Evolutionary conservation across 345 rosid species (phyloP), one percentile per base, ranked within the genome.

Genomic region (Melaleuca quinquenervia): DNA sequence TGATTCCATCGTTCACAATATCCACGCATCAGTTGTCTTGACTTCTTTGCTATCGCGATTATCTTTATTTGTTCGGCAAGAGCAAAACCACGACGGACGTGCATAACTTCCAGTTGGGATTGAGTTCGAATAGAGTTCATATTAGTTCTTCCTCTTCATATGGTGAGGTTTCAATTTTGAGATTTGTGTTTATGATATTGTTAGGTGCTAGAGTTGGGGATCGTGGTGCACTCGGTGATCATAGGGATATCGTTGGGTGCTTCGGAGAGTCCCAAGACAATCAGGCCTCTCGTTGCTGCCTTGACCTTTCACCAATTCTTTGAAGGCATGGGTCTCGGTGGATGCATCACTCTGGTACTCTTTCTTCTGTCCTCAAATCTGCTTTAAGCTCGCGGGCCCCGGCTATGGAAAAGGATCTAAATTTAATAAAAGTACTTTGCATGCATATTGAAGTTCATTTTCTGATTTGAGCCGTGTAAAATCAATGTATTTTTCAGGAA

Each of bases 271-370:
- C 91, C 93, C 6, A 88, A 89, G 52, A 90, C 92, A 10, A 89
- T 94, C 70, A 94, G 84, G 84, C 93, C 93, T 2, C 88, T 94
- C 1, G 74, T 94, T 0, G 94, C 93, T 9, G 95, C 97, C 5
- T 91, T 94, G 82, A 88, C 93, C 41, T 95, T 95, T 82, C 98
- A 95, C 83, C 98, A 95, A 54, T 92, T 93, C 88, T 95, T 93
- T 52, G 98, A 94, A 86, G 97, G 96, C 74, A 93, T 94, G 92
- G 95, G 95, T 22, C 93, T 94, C 8, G 97, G 98, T 2, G 94
- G 96, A 2, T 94, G 94, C 88, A 93, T 94, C 56, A 29, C 89
- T 5, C 96, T 91, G 92, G 95, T 90, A 52, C 48, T 10, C 6
- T 10, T 32, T 20, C 21, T 18, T 64, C 18, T 7, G 21, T 32